Conservation (phyloP, 805 yeast species). For the Ogataea paraovalis region DNA sequence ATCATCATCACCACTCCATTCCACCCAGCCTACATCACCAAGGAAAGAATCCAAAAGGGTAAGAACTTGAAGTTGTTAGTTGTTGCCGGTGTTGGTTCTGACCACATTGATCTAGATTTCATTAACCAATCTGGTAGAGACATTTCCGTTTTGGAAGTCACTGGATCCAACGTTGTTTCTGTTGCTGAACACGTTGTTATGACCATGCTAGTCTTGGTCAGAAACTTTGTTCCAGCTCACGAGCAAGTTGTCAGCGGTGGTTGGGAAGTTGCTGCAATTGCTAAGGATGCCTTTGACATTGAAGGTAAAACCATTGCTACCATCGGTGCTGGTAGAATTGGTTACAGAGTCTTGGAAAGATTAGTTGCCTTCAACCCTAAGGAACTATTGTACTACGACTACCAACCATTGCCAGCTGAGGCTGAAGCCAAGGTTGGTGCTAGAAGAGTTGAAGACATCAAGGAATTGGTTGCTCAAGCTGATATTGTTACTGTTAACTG, state of each 20-base stretch:
- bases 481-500: slow-evolving; percentile 76
- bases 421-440: slow-evolving; percentile 57
- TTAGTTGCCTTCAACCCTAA: slow-evolving; percentile 69
- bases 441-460: slow-evolving; percentile 54
- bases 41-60: slow-evolving; percentile 63
- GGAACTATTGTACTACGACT: slow-evolving; percentile 70
- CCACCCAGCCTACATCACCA: slow-evolving; percentile 73
- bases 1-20: slow-evolving; percentile 78
- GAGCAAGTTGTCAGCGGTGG: slow-evolving; percentile 55
- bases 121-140: slow-evolving; percentile 53
- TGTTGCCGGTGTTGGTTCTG: slow-evolving; percentile 86
- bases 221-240: slow-evolving; percentile 79
- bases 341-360: slow-evolving; percentile 70
- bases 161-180: slow-evolving; percentile 76
- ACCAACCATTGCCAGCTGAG: slow-evolving; percentile 59
- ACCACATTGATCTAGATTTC: slow-evolving; percentile 70
- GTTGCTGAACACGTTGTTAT: slow-evolving; percentile 80
- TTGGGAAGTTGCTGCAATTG: slow-evolving; percentile 77
- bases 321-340: slow-evolving; percentile 80
- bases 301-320: slow-evolving; percentile 78
- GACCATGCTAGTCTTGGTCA: slow-evolving; percentile 66
- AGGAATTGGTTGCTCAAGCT: slow-evolving; percentile 62
- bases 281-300: slow-evolving; percentile 69
- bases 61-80: slow-evolving; percentile 64
- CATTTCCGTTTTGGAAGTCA: slow-evolving; percentile 72